Evolutionary conservation across 2,329 filamentous ascomycete species (phyloP).

Genomic region (Penicillium sp.): DNA sequence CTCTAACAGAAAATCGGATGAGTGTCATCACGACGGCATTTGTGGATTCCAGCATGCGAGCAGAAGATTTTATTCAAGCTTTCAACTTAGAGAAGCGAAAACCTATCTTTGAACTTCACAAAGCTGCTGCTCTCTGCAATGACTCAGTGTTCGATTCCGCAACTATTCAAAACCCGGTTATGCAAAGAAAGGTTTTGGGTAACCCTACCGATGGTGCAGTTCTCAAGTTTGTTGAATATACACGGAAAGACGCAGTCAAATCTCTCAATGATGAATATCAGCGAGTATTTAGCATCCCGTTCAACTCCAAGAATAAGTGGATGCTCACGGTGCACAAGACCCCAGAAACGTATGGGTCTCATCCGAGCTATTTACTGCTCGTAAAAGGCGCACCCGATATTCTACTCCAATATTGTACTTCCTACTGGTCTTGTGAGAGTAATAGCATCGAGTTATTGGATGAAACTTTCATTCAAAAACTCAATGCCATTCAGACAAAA

Average conservation of each 20-base stretch:
- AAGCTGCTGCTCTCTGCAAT: constrained; percentile 69
- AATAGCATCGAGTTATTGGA: constrained; percentile 57
- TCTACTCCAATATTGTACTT: constrained; percentile 63
- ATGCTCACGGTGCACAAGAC: constrained; percentile 62
- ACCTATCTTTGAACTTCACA: constrained; percentile 52
- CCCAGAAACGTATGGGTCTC: no score
- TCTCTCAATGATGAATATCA: constrained; percentile 57
- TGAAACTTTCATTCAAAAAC: constrained; percentile 43
- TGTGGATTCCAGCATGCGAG: constrained; percentile 23
- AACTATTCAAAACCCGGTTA: constrained; percentile 59
- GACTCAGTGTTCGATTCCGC: constrained; percentile 70
- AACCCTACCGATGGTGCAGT: constrained; percentile 77
- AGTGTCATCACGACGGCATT: constrained; percentile 48
- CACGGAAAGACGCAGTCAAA: constrained; percentile 59
- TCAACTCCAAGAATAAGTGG: constrained; percentile 84
- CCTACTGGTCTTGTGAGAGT: constrained; percentile 57
- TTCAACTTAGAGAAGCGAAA: constrained; percentile 45
- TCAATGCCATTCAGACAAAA: constrained; percentile 63
- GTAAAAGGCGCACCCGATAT: constrained; percentile 80
- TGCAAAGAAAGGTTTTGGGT: constrained; percentile 66
- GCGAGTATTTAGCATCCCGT: constrained; percentile 67
- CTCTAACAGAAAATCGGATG: constrained; percentile 65
- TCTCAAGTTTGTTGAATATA: constrained; percentile 66
- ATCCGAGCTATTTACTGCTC: constrained; percentile 39
- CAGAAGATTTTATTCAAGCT: constrained; percentile 9